These are phyloP conservation scores for Cladorrhinum samala DNA, from an alignment of 495 filamentous ascomycete genomes.

Conservation along the genomic window DNA sequence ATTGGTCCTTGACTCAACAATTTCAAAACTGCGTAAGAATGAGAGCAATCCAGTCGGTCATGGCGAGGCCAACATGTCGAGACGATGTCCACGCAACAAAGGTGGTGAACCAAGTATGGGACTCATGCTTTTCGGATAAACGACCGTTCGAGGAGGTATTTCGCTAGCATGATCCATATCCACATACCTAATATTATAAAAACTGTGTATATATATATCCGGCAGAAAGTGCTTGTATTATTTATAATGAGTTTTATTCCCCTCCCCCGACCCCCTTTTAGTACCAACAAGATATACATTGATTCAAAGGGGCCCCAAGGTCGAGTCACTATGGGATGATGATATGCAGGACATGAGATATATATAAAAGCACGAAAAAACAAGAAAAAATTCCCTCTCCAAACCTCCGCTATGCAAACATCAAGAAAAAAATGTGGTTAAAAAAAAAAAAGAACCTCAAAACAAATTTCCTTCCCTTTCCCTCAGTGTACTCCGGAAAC, in stretches of 20 bases:
- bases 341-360: too few relatives aligned
- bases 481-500: background rate
- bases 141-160: constrained; percentile 96
- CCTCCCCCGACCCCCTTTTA: too few relatives aligned
- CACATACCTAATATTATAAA: background rate
- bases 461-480: background rate
- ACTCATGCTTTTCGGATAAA: constrained; percentile 91
- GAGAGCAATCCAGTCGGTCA: constrained; percentile 70
- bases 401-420: constrained; percentile 1
- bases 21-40: constrained; percentile 86
- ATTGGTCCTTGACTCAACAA: constrained; percentile 85
- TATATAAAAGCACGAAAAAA: too few relatives aligned
- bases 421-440: background rate
- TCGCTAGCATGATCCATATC: constrained; percentile 42
- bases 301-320: too few relatives aligned
- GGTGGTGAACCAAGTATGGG: constrained; percentile 94
- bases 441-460: background rate
- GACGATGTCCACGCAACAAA: constrained; percentile 81
- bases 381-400: too few relatives aligned
- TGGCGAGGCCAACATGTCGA: constrained; percentile 67
- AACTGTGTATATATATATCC: background rate
- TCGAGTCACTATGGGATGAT: too few relatives aligned
- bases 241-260: background rate
- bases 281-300: too few relatives aligned
- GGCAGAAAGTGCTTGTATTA: background rate